Conservation (phyloP, 805 yeast species). For the Metschnikowia arizonensis region DNA sequence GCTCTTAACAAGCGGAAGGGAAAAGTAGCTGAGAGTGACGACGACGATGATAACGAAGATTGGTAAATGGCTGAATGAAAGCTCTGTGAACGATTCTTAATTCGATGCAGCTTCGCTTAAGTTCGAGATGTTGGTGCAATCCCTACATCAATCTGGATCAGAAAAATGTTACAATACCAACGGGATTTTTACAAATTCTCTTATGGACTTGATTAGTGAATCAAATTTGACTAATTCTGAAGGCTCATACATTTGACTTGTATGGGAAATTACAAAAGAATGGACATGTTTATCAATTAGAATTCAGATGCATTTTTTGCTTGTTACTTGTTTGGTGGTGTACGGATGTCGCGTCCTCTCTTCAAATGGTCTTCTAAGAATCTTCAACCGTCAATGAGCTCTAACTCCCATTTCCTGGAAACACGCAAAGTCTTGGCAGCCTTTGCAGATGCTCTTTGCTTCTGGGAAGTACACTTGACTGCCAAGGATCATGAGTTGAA, state of each 20-base stretch:
- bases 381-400: not conserved
- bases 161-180: too few relatives aligned
- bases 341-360: not conserved
- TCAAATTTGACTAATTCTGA: too few relatives aligned
- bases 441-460: conserved; percentile 17
- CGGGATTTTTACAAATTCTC: too few relatives aligned
- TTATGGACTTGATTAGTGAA: too few relatives aligned
- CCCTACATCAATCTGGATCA: too few relatives aligned
- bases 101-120: too few relatives aligned
- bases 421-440: conserved; percentile 12
- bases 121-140: too few relatives aligned
- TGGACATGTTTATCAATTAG: too few relatives aligned
- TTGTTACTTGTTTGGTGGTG: not conserved
- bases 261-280: too few relatives aligned
- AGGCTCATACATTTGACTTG: too few relatives aligned
- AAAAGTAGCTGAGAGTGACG: conserved; percentile 77
- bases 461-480: conserved; percentile 13
- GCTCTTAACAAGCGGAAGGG: conserved; percentile 80
- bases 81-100: too few relatives aligned
- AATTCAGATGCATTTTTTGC: too few relatives aligned
- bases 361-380: not conserved
- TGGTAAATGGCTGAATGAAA: conserved; percentile 22
- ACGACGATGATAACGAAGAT: conserved; percentile 71
- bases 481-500: conserved; percentile 6
- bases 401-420: not conserved